Percentiles rank a stretch among this genome's conserved stretches.
Evolutionary conservation across 495 filamentous ascomycete species (phyloP).

Genomic region (Penicillium cataractarum): DNA sequence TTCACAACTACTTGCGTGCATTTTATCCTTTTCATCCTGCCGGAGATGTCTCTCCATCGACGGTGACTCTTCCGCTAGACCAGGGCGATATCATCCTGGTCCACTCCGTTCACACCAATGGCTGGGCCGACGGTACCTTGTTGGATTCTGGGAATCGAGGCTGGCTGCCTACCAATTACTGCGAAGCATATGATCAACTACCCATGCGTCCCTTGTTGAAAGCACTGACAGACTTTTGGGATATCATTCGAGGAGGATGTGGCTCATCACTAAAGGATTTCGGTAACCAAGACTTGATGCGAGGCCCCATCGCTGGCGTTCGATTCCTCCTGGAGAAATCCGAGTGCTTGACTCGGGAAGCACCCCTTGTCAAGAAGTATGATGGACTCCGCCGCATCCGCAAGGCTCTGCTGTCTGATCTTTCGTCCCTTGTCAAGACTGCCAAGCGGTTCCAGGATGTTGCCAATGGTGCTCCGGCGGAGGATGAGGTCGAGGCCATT

Average conservation of each 20-base stretch:
- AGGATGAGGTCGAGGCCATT: slow-evolving; percentile 70
- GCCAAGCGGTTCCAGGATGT: slow-evolving; percentile 80
- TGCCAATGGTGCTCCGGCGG: slow-evolving; percentile 48
- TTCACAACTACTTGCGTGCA: slow-evolving; percentile 95
- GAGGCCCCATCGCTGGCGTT: slow-evolving; percentile 90
- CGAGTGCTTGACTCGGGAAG: slow-evolving; percentile 83
- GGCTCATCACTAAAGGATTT: slow-evolving; percentile 70
- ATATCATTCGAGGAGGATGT: slow-evolving; percentile 74
- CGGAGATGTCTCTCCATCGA: slow-evolving; percentile 69
- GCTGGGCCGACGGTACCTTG: slow-evolving; percentile 98
- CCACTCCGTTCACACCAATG: slow-evolving; percentile 97
- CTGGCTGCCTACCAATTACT: slow-evolving; percentile 99
- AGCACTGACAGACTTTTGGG: slow-evolving; percentile 90
- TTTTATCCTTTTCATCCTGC: slow-evolving; percentile 90
- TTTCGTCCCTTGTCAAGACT: slow-evolving; percentile 85
- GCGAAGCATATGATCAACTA: slow-evolving; percentile 87
- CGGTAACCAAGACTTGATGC: slow-evolving; percentile 85
- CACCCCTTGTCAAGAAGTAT: slow-evolving; percentile 69
- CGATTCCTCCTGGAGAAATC: slow-evolving; percentile 86
- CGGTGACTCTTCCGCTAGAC: slow-evolving; percentile 85
- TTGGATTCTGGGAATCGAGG: slow-evolving; percentile 85
- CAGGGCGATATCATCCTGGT: slow-evolving; percentile 91
- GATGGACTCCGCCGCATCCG: slow-evolving; percentile 78
- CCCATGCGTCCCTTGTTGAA: slow-evolving; percentile 84
- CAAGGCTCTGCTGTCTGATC: slow-evolving; percentile 84